Base-by-base conservation (phyloP, 305 asterid genomes). In the Fraxinus paxiana region DNA sequence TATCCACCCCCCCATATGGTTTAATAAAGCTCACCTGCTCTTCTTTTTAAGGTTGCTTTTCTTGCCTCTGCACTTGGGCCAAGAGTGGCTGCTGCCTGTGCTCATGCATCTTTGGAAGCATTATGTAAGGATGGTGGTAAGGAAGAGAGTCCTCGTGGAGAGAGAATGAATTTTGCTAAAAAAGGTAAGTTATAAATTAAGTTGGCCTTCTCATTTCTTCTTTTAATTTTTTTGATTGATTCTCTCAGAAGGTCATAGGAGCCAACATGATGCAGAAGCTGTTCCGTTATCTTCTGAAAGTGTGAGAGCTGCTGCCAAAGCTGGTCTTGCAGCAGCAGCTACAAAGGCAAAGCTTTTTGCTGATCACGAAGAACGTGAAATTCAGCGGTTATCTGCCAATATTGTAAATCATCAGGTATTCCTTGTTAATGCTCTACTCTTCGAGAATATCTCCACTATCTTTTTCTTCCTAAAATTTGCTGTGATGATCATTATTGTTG, bases 21-120 rank as follows among this genome's bases (percentile, higher is more conserved):
- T 63, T 81, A 76, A 65, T 77, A 61, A 61, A 77, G 31, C 63
- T 26, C 20, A 31, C 73, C 82, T 85, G 82, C 83, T 86, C 74
- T 65, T 76, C 73, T 56, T 85, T 81, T 88, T 73, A 87, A 96
- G 99, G 98, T 94, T 77, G 93, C 99, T 22, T 96, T 96, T 92
- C 89, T 96, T 84, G 94, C 98, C 77, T 92, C 98, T 81, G 92
- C 94, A 37, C 87, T 96, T 83, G 99, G 99, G 70, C 99, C 99
- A 24, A 94, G 99, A 85, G 98, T 96, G 80, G 98, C 98, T 89
- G 99, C 99, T 80, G 98, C 97, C 63, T 96, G 99, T 90, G 98
- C 99, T 73, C 99, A 94, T 87, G 96, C 97, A 77, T 93, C 94
- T 43, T 84, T 96, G 88, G 92, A 91, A 75, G 92, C 92, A 51